Conservation (phyloP, 2,329 filamentous ascomycete species). For the Pseudogymnoascus sp. region DNA sequence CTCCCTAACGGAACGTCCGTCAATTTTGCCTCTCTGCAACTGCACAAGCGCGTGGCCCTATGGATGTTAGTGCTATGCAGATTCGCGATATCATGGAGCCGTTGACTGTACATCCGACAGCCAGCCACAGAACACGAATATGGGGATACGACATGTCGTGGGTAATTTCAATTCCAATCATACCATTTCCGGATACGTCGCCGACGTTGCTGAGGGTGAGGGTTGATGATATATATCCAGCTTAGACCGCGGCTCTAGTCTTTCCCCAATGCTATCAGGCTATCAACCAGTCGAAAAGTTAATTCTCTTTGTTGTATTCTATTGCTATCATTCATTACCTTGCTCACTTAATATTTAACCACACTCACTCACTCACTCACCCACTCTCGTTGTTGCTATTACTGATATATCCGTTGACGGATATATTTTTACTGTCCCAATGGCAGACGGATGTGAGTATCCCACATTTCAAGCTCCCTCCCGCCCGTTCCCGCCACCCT, state of each 20-base stretch:
- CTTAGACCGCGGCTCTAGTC: neutral
- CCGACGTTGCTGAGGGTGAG: conserved; percentile 5
- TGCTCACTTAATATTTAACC: conserved; percentile 16
- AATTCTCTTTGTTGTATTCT: conserved; percentile 10
- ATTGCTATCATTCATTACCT: conserved; percentile 14
- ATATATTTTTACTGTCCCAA: conserved; percentile 16
- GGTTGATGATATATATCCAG: conserved; percentile 5
- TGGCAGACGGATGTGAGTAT: conserved; percentile 29
- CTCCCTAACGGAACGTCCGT: conserved; percentile 15
- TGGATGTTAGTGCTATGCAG: conserved; percentile 6
- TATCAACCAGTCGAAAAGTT: conserved; percentile 9
- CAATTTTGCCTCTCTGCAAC: conserved; percentile 8
- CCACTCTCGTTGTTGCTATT: neutral
- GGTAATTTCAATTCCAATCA: conserved; percentile 6
- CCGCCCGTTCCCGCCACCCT: conserved; percentile 5
- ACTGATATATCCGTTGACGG: conserved; percentile 4
- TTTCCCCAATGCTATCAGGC: neutral
- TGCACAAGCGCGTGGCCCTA: conserved; percentile 4
- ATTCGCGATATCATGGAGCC: conserved; percentile 8
- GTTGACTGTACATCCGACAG: conserved; percentile 7
- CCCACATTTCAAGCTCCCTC: conserved; percentile 8
- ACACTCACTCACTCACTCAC: conserved; percentile 9
- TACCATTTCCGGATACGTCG: conserved; percentile 8
- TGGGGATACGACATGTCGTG: conserved; percentile 3
- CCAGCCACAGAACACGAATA: conserved; percentile 7